Conservation (phyloP, 176 grass and related monocot species). For the Alopecurus myosuroides region DNA sequence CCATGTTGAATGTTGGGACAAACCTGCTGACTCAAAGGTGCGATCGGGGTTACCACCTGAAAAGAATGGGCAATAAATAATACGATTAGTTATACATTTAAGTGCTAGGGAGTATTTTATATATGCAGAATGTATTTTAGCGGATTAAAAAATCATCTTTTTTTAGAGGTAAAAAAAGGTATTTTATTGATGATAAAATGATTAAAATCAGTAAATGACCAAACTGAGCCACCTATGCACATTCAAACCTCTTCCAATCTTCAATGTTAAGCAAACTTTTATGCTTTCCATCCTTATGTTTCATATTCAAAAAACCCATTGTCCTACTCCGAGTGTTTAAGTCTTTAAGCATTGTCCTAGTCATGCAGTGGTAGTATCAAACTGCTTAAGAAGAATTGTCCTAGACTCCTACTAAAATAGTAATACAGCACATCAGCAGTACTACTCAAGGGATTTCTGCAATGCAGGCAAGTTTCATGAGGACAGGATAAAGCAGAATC, state of each 20-base stretch:
- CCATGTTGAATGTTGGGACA: constrained; percentile 16
- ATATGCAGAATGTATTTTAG: no score
- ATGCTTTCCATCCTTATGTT: not conserved
- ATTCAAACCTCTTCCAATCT: not conserved
- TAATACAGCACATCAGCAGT: not conserved
- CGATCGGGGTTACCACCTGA: constrained; percentile 98
- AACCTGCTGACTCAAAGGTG: constrained; percentile 99
- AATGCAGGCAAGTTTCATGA: not conserved
- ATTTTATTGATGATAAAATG: not conserved
- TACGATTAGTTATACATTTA: not conserved
- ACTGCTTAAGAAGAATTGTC: not conserved
- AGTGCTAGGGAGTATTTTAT: no score
- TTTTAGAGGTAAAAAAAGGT: no score
- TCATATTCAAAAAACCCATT: not conserved
- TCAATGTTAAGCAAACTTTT: not conserved
- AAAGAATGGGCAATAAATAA: constrained; percentile 27
- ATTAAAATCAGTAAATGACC: not conserved
- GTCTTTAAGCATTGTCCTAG: not conserved
- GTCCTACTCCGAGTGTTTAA: not conserved
- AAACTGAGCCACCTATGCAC: not conserved
- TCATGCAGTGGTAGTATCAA: not conserved
- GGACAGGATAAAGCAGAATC: not conserved
- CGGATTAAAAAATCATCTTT: not conserved
- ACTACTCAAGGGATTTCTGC: not conserved
- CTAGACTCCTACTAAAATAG: not conserved